Evolutionary conservation across 1,284 basidiomycete species (phyloP).

Genomic region (Peniophora sp.): DNA sequence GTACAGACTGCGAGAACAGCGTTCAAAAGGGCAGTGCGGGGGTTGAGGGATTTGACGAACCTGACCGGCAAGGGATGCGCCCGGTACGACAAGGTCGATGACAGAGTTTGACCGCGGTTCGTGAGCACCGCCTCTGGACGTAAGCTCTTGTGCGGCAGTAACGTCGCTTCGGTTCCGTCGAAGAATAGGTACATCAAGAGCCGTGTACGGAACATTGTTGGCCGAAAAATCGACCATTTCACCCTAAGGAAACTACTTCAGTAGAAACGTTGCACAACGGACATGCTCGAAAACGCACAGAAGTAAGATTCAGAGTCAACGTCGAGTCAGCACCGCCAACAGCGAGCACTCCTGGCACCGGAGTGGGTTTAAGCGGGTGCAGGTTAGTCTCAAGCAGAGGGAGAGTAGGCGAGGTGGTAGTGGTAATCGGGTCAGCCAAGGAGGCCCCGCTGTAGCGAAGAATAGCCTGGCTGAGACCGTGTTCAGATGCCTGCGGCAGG

Average conservation of each 20-base stretch:
- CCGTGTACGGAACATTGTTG: neutral
- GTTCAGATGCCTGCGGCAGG: neutral
- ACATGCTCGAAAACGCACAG: neutral
- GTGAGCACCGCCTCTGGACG: slow-evolving; percentile 5
- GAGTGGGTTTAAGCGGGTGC: neutral
- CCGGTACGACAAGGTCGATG: slow-evolving; percentile 6
- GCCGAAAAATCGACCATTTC: slow-evolving; percentile 3
- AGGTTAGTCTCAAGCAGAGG: neutral
- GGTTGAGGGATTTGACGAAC: neutral
- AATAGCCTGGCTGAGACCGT: neutral
- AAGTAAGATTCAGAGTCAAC: neutral
- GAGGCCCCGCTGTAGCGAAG: slow-evolving; percentile 13
- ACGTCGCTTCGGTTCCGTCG: slow-evolving; percentile 9
- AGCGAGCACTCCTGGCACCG: slow-evolving; percentile 8
- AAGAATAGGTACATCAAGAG: slow-evolving; percentile 6
- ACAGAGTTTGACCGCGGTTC: slow-evolving; percentile 4
- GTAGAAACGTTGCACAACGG: too few species aligned
- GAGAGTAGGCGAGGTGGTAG: neutral
- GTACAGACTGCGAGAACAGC: slow-evolving; percentile 3
- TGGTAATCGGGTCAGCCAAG: slow-evolving; percentile 6
- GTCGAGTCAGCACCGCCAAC: neutral
- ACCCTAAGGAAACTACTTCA: too few species aligned
- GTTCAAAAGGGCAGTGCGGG: neutral
- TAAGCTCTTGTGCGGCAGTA: slow-evolving; percentile 2
- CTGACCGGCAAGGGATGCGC: neutral